Evolutionary conservation across 2,329 filamentous ascomycete genomes (phyloP).

Genomic region (Diplocarpon rosae): DNA sequence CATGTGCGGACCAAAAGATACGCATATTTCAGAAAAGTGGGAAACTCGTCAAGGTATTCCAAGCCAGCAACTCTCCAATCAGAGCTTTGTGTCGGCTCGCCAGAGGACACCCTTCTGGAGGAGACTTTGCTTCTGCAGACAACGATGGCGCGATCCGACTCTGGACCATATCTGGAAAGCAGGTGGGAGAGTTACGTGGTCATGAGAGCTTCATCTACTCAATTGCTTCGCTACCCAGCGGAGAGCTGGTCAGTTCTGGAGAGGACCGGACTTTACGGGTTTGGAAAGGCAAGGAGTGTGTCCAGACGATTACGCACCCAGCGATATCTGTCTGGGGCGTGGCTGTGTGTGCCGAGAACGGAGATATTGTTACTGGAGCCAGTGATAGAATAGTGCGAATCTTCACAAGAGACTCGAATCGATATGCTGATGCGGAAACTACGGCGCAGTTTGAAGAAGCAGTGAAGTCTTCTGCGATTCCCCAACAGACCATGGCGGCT

Average conservation of each 20-base stretch:
- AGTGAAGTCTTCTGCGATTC: constrained; percentile 74
- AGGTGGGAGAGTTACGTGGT: constrained; percentile 67
- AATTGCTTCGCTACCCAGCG: constrained; percentile 63
- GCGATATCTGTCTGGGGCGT: constrained; percentile 95
- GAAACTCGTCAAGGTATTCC: constrained; percentile 51
- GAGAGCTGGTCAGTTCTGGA: constrained; percentile 81
- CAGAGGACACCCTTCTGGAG: constrained; percentile 62
- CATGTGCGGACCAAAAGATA: constrained; percentile 81
- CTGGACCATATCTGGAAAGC: constrained; percentile 71
- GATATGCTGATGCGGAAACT: constrained; percentile 57
- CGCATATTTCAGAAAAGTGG: constrained; percentile 64
- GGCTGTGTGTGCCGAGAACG: constrained; percentile 67
- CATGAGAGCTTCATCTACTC: constrained; percentile 96
- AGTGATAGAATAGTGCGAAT: constrained; percentile 80
- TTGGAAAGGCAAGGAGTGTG: constrained; percentile 72
- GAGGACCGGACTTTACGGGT: constrained; percentile 90
- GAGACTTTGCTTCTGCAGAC: constrained; percentile 87
- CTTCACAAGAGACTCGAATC: constrained; percentile 63
- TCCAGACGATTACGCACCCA: constrained; percentile 94
- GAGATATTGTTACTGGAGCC: constrained; percentile 87
- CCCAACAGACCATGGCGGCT: constrained; percentile 69
- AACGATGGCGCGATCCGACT: constrained; percentile 85
- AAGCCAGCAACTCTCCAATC: constrained; percentile 71
- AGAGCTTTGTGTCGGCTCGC: constrained; percentile 81
- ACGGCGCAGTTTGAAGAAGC: constrained; percentile 70